Percentiles rank a stretch among this genome's conserved stretches.
Conservation (phyloP, 2,329 filamentous ascomycete genomes). For the Aureobasidium sp. region DNA sequence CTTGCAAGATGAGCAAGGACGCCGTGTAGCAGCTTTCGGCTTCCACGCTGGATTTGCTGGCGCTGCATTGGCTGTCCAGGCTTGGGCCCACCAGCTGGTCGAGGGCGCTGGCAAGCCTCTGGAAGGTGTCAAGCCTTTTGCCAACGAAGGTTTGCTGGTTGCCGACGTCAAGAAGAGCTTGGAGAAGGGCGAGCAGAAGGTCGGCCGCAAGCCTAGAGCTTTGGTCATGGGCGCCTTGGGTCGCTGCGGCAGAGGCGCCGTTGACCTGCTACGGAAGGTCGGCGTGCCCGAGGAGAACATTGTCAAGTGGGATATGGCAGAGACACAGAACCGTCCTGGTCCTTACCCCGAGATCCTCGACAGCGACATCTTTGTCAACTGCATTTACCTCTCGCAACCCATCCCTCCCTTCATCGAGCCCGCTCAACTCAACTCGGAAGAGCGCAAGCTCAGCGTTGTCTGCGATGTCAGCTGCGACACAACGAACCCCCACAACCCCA, state of each 20-base stretch:
- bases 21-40: conserved; percentile 64
- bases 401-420: conserved; percentile 75
- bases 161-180: conserved; percentile 65
- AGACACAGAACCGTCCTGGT: conserved; percentile 58
- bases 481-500: conserved; percentile 62
- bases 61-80: conserved; percentile 57
- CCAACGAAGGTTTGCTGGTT: conserved; percentile 67
- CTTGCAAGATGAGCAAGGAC: conserved; percentile 61
- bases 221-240: conserved; percentile 74
- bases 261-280: conserved; percentile 67
- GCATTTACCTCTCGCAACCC: conserved; percentile 73
- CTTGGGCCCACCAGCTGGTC: conserved; percentile 75
- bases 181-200: conserved; percentile 56
- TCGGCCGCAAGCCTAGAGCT: conserved; percentile 60
- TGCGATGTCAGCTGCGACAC: conserved; percentile 73
- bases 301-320: conserved; percentile 66
- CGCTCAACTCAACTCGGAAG: conserved; percentile 57
- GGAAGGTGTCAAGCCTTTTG: conserved; percentile 58
- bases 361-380: conserved; percentile 58
- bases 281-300: conserved; percentile 65
- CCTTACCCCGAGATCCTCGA: conserved; percentile 31
- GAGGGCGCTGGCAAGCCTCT: conserved; percentile 59
- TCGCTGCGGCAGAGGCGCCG: conserved; percentile 76
- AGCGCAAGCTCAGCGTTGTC: conserved; percentile 59
- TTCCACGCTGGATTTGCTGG: conserved; percentile 65